Evolutionary conservation across 352 stramenopile genomes (phyloP).

Genomic region (Globisporangium viniferum): DNA sequence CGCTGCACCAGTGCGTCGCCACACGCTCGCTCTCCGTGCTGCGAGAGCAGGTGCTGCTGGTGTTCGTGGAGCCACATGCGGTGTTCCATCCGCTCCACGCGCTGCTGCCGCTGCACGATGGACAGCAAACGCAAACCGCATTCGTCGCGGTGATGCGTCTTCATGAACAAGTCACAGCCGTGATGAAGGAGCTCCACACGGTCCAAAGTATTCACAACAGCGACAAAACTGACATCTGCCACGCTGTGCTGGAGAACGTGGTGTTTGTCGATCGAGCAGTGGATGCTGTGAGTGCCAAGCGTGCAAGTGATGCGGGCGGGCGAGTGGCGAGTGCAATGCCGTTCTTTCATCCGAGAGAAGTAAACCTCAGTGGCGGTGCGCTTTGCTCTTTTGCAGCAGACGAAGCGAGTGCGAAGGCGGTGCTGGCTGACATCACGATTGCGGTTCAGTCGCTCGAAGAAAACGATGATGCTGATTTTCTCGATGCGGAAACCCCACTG

Average conservation of each 20-base stretch:
- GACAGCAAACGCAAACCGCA: neutral
- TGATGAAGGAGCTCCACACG: neutral
- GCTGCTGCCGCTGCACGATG: slow-evolving; percentile 4
- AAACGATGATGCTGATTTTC: neutral
- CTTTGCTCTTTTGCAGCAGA: slow-evolving; percentile 1
- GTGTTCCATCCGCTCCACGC: slow-evolving; percentile 19
- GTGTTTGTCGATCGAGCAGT: slow-evolving; percentile 8
- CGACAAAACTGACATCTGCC: neutral
- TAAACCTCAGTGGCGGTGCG: slow-evolving; percentile 9
- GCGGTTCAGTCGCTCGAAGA: slow-evolving; percentile 7
- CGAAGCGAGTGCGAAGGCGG: slow-evolving; percentile 10
- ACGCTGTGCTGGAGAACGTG: slow-evolving; percentile 11
- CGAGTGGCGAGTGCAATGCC: slow-evolving; percentile 6
- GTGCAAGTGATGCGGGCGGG: neutral
- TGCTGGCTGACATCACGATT: slow-evolving; percentile 7
- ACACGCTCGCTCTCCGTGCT: neutral
- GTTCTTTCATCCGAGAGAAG: slow-evolving; percentile 5
- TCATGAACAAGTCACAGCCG: slow-evolving; percentile 4
- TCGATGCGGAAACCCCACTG: neutral
- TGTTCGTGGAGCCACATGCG: slow-evolving; percentile 10
- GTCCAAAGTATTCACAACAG: neutral
- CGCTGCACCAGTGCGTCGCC: slow-evolving; percentile 3
- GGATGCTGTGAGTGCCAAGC: slow-evolving; percentile 2
- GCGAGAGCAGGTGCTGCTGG: slow-evolving; percentile 11
- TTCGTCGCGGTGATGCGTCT: slow-evolving; percentile 14